phyloP scores from a whole-genome alignment of 768 basidiomycete species.

The Leucogyrophana mollusca region DNA sequence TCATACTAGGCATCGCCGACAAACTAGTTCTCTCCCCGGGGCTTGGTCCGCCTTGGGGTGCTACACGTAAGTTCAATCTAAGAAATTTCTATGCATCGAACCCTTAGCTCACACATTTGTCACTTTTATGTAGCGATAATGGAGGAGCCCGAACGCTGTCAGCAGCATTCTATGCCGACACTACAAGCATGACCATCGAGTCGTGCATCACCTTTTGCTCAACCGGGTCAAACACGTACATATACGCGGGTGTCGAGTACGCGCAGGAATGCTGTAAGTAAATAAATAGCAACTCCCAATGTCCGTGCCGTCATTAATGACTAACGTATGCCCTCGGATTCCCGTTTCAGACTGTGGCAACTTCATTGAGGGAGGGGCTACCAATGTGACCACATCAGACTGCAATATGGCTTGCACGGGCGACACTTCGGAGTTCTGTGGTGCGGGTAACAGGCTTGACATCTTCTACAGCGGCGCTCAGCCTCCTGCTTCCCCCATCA shows the following conservation, averaged over 20 bases:
- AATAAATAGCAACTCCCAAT: too few relatives aligned
- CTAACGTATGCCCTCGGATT: too few relatives aligned
- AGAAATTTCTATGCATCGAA: not conserved
- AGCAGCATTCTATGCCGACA: conserved; percentile 42
- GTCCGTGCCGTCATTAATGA: too few relatives aligned
- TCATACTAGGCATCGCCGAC: too few relatives aligned
- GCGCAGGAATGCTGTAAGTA: conserved; percentile 60
- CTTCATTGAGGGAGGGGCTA: conserved; percentile 42
- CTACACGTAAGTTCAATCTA: conserved; percentile 47
- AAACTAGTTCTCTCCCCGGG: conserved; percentile 37
- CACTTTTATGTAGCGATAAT: conserved; percentile 49
- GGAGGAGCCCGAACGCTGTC: conserved; percentile 57
- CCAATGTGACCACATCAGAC: conserved; percentile 45
- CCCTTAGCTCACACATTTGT: conserved; percentile 34
- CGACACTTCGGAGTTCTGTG: conserved; percentile 55
- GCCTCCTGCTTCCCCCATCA: conserved; percentile 55
- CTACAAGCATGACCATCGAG: conserved; percentile 62
- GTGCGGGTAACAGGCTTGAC: conserved; percentile 57
- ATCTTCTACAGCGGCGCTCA: conserved; percentile 61
- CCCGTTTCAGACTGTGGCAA: conserved; percentile 81
- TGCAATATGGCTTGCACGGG: conserved; percentile 67
- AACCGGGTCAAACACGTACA: conserved; percentile 34
- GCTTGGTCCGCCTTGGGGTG: conserved; percentile 62
- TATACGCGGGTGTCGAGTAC: conserved; percentile 73
- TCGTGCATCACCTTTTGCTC: conserved; percentile 45